phyloP scores from a whole-genome alignment of 208 protist genomes.

The Angomonas deanei region DNA sequence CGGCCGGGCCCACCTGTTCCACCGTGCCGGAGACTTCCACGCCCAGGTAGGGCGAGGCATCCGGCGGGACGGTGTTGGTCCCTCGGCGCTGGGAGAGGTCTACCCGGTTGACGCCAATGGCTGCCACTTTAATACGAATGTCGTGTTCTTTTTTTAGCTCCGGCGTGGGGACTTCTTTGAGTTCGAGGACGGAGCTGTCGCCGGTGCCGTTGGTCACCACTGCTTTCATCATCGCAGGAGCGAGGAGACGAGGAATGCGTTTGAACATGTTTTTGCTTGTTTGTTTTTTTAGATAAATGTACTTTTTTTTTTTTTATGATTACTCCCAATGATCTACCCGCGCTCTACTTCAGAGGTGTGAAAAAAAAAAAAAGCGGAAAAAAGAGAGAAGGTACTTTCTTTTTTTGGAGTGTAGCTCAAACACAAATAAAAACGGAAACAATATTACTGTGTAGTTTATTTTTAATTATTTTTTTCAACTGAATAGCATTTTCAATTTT shows the following conservation, averaged over 20 bases:
- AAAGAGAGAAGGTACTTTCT: slow-evolving; percentile 2
- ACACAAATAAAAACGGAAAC: too few relatives aligned
- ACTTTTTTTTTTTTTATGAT: neutral
- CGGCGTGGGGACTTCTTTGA: slow-evolving; percentile 39
- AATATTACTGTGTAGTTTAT: too few relatives aligned
- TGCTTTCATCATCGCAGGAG: slow-evolving; percentile 41
- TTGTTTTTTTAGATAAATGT: too few relatives aligned
- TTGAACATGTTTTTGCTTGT: neutral
- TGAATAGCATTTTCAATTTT: slow-evolving; percentile 6
- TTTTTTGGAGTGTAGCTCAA: too few relatives aligned
- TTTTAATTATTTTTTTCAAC: too few relatives aligned
- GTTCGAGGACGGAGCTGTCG: slow-evolving; percentile 33
- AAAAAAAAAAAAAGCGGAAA: slow-evolving; percentile 5
- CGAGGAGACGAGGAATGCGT: neutral
- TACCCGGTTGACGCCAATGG: slow-evolving; percentile 82
- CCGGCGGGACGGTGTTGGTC: slow-evolving; percentile 77
- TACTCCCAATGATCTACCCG: too few relatives aligned
- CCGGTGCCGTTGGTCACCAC: slow-evolving; percentile 68
- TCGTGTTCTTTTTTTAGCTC: slow-evolving; percentile 30
- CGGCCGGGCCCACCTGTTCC: slow-evolving; percentile 42
- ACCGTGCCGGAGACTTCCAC: slow-evolving; percentile 87
- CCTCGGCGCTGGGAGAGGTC: slow-evolving; percentile 75
- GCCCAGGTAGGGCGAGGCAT: slow-evolving; percentile 66
- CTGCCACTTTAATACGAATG: slow-evolving; percentile 82
- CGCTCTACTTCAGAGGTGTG: too few relatives aligned